Conservation (phyloP, 805 yeast genomes). For the Barnettozyma californica region DNA sequence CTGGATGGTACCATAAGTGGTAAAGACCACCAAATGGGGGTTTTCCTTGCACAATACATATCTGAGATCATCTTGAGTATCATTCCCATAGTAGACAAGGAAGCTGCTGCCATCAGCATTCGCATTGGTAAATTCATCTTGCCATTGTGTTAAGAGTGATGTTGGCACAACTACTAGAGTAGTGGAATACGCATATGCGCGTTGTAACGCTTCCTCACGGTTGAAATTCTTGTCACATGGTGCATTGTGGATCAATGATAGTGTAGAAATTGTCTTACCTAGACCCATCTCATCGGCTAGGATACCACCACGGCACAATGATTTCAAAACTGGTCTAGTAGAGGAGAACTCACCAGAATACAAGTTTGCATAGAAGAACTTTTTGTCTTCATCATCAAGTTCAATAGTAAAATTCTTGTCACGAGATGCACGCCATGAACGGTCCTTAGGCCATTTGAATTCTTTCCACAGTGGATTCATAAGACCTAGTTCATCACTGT, state of each 20-base stretch:
- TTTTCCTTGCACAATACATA: constrained; percentile 35
- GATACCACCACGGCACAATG: constrained; percentile 73
- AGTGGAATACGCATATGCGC: constrained; percentile 55
- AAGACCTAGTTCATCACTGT: constrained; percentile 40
- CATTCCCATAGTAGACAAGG: constrained; percentile 73
- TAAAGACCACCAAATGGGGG: constrained; percentile 67
- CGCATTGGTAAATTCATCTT: constrained; percentile 64
- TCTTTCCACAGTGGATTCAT: constrained; percentile 86
- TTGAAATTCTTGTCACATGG: constrained; percentile 41
- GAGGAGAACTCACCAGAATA: constrained; percentile 75
- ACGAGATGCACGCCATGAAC: constrained; percentile 32
- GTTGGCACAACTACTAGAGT: constrained; percentile 85
- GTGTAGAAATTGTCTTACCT: constrained; percentile 85
- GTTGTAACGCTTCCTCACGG: background rate
- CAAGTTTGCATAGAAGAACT: constrained; percentile 65
- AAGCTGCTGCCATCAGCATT: constrained; percentile 42
- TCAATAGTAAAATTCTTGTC: constrained; percentile 13
- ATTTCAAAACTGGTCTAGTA: constrained; percentile 58
- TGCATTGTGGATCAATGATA: constrained; percentile 64
- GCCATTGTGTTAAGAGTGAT: constrained; percentile 91
- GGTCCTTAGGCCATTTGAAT: constrained; percentile 64
- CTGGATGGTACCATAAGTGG: constrained; percentile 84
- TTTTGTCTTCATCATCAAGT: constrained; percentile 10
- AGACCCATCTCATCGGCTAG: constrained; percentile 96
- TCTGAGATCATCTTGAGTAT: constrained; percentile 43